Evolutionary conservation across 2,329 filamentous ascomycete genomes (phyloP).

Genomic region (Biscogniauxia mediterranea): DNA sequence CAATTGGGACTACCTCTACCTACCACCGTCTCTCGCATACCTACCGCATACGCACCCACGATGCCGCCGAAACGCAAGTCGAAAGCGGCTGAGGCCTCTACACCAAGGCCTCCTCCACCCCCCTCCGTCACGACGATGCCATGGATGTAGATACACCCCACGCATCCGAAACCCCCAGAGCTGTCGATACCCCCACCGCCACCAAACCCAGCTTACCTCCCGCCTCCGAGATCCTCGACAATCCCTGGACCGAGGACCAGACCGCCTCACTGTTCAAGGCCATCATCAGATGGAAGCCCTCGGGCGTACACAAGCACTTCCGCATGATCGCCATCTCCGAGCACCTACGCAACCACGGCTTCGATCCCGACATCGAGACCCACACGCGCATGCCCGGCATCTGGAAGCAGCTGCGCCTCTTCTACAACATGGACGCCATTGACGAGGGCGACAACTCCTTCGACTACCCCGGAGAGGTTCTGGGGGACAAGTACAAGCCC

Average conservation of each 20-base stretch:
- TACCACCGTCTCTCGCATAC: not conserved
- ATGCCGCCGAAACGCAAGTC: constrained; percentile 74
- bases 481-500: constrained; percentile 50
- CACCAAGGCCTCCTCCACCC: constrained; percentile 47
- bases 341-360: constrained; percentile 76
- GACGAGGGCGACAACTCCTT: constrained; percentile 75
- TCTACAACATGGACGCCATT: constrained; percentile 83
- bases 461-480: constrained; percentile 36
- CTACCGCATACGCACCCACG: constrained; percentile 7
- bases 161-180: constrained; percentile 49
- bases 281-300: constrained; percentile 94
- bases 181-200: constrained; percentile 36
- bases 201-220: constrained; percentile 37
- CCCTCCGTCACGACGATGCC: constrained; percentile 54
- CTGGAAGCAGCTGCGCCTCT: constrained; percentile 79
- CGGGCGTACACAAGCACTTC: constrained; percentile 95
- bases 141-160: constrained; percentile 60
- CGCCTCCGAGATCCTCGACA: constrained; percentile 47
- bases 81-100: constrained; percentile 56
- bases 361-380: constrained; percentile 64
- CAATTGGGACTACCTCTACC: not conserved
- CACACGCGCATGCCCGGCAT: constrained; percentile 91
- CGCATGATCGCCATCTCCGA: constrained; percentile 85
- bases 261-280: constrained; percentile 90
- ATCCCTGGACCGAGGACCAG: constrained; percentile 94